Conservation (phyloP, 2,329 filamentous ascomycete genomes). For the Truncatella angustata region DNA sequence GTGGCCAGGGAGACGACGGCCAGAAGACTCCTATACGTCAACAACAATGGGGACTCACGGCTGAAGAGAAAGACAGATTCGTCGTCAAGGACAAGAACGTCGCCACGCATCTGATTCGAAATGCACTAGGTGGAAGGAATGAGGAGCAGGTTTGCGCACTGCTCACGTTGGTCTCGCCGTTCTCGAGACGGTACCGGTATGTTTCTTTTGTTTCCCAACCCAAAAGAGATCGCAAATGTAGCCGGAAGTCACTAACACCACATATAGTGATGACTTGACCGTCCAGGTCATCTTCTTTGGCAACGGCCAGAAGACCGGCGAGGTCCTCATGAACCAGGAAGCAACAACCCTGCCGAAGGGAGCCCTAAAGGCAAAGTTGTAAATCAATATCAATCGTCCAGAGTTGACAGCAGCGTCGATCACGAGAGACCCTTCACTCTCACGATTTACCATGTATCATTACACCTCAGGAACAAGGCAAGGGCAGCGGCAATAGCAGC, state of each 20-base stretch:
- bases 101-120: slow-evolving; percentile 91
- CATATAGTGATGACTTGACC: slow-evolving; percentile 82
- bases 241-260: neutral
- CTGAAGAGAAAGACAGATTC: slow-evolving; percentile 75
- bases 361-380: slow-evolving; percentile 31
- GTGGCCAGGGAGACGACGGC: slow-evolving; percentile 53
- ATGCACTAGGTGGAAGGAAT: slow-evolving; percentile 90
- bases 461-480: too few relatives aligned
- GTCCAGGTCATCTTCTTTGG: slow-evolving; percentile 99
- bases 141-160: slow-evolving; percentile 91
- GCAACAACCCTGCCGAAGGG: slow-evolving; percentile 63
- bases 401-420: too few relatives aligned
- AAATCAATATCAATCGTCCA: too few relatives aligned
- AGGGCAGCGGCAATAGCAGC: too few relatives aligned
- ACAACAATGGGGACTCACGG: slow-evolving; percentile 84
- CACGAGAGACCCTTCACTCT: too few relatives aligned
- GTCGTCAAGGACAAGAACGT: slow-evolving; percentile 94
- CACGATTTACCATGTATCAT: too few relatives aligned
- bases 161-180: slow-evolving; percentile 86
- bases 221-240: neutral
- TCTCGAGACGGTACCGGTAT: slow-evolving; percentile 86
- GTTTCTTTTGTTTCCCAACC: slow-evolving; percentile 19
- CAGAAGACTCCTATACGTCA: slow-evolving; percentile 86
- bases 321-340: slow-evolving; percentile 80
- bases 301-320: slow-evolving; percentile 71